Evolutionary conservation across 2,329 filamentous ascomycete species (phyloP), one percentile per base, ranked within the genome.

Genomic region (Diplodia intermedia): DNA sequence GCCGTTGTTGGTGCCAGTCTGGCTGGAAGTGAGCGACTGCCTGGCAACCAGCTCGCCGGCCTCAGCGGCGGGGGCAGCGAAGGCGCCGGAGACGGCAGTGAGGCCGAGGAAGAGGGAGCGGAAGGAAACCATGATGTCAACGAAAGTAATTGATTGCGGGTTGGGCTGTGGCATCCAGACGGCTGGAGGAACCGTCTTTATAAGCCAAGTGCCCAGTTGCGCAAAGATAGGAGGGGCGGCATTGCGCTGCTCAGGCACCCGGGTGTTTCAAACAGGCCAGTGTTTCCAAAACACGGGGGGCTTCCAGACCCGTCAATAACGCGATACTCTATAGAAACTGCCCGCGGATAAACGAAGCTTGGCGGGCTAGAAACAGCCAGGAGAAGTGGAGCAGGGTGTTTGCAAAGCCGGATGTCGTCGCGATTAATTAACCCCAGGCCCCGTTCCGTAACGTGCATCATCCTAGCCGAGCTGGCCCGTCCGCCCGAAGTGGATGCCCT

Each of bases 1-100:
- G 66, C 86, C 86, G 72, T 86, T 84, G 78, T 85, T 79, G 7
- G 80, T 84, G 60, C 86, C 86, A 3, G 82, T 84, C 15, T 78
- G 76, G 70, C 80, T 84, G 65, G 80, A 75, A 18, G 60, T 63
- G 33, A 85, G 85, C 52, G 76, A 75, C 66, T 81, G 74, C 69
- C 80, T 79, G 70, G 77, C 75, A 49, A 80, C 71, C 20, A 65
- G 36, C 62, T 65, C 62, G 49, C 33, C 50, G 9, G 62, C 62
- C 68, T 78, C 70, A 47, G 74, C 77, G 52, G 77, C 69, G 18
- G 80, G 81, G 55, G 78, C 75, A 53, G 78, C 77, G 60, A 80
- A 69, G 33, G 74, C 78, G 56, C 76, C 72, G 43, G 74, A 72
- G 56, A 76, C 74, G 53, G 79, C 75, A 33, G 77, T 71, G 65